A percentile compares a stretch with the other conserved stretches of the same genome.
phyloP scores from a whole-genome alignment of 441 rosid species.

The Bruguiera hainesii region DNA sequence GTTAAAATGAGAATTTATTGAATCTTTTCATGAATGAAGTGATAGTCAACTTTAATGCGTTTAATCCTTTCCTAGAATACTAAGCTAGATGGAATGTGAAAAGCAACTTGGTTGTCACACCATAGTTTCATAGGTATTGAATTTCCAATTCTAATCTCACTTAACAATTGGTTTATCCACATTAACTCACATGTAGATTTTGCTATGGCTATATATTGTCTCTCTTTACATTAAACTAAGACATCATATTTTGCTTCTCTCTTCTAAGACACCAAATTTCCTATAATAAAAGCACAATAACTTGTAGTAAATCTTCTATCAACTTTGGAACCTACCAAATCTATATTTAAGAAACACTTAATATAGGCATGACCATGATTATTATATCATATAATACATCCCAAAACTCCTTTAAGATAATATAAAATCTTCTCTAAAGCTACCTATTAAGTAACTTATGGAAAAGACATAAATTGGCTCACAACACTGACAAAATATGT shows the following conservation, averaged over 20 bases:
- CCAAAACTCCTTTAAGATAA: background rate
- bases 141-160: too few species aligned
- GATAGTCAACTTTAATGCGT: too few species aligned
- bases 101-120: too few species aligned
- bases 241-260: conserved; percentile 7
- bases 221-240: background rate
- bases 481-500: too few species aligned
- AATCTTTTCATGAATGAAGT: too few species aligned
- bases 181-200: background rate
- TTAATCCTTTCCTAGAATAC: too few species aligned
- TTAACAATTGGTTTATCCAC: too few species aligned
- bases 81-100: too few species aligned
- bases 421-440: background rate
- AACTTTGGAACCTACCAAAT: background rate
- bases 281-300: conserved; percentile 14
- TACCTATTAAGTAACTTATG: background rate
- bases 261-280: conserved; percentile 1
- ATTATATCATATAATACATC: too few species aligned
- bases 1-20: too few species aligned
- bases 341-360: background rate
- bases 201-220: background rate
- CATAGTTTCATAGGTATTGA: too few species aligned
- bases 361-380: background rate
- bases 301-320: background rate
- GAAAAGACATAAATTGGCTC: background rate